Percentiles rank a stretch among this genome's conserved stretches.
Evolutionary conservation across 345 rosid species (phyloP).

Genomic region (Bretschneidera sinensis): DNA sequence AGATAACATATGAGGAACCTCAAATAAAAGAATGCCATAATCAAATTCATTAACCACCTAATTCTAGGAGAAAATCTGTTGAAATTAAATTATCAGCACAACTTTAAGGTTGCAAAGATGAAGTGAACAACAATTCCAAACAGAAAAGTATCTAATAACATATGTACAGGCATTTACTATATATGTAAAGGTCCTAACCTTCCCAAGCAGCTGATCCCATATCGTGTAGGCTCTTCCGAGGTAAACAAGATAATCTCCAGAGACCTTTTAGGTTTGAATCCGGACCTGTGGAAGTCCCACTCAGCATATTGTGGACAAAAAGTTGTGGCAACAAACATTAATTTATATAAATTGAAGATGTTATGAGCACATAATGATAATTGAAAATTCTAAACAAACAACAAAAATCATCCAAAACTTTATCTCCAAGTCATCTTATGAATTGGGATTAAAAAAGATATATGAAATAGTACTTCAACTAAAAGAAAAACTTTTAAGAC

Average conservation of each 20-base stretch:
- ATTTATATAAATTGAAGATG: background rate
- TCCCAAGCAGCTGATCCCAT: conserved; percentile 94
- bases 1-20: conserved; percentile 15
- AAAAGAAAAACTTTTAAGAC: background rate
- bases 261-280: conserved; percentile 80
- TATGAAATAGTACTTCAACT: too few species aligned
- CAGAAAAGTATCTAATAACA: background rate
- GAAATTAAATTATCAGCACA: background rate
- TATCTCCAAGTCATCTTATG: background rate
- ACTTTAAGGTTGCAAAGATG: conserved; percentile 3
- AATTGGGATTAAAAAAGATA: background rate
- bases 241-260: conserved; percentile 83
- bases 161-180: background rate
- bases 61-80: background rate
- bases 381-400: too few species aligned
- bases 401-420: background rate
- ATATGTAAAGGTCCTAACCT: conserved; percentile 39
- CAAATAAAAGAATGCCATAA: background rate
- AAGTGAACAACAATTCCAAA: background rate
- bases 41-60: background rate
- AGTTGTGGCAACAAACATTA: conserved; percentile 1
- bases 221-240: conserved; percentile 96
- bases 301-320: conserved; percentile 14
- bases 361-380: background rate
- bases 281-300: conserved; percentile 44